These are phyloP conservation scores for Suillus luteus DNA, from an alignment of 768 basidiomycete species.

Conservation along the genomic window DNA sequence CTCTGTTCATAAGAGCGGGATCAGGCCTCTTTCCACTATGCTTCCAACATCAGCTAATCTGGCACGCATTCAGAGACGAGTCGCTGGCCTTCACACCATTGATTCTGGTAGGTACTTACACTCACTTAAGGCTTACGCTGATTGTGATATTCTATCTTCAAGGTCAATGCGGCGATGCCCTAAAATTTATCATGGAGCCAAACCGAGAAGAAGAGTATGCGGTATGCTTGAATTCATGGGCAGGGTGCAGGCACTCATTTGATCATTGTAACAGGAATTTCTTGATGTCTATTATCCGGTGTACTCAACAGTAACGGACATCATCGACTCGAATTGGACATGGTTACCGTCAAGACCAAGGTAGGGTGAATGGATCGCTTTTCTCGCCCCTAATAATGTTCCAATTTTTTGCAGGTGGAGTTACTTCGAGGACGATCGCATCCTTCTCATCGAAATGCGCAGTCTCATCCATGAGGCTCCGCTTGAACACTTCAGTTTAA, in stretches of 20 bases:
- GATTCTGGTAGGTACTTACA: no score
- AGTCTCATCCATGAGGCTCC: background rate
- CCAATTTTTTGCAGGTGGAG: background rate
- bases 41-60: no score
- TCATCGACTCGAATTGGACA: background rate
- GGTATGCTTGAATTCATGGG: background rate
- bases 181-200: background rate
- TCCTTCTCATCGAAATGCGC: background rate
- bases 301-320: background rate
- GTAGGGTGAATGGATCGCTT: background rate
- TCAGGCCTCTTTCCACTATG: no score
- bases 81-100: no score
- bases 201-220: background rate
- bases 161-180: no score
- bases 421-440: background rate
- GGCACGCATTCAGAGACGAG: no score
- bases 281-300: background rate
- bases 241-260: background rate
- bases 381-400: background rate
- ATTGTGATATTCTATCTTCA: no score
- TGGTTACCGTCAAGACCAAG: background rate
- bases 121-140: no score
- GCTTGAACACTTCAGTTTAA: background rate
- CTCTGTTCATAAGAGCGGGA: no score
- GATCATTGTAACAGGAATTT: background rate